Base-by-base conservation (phyloP, 257 asterid species). In the Orobanche coerulescens region DNA sequence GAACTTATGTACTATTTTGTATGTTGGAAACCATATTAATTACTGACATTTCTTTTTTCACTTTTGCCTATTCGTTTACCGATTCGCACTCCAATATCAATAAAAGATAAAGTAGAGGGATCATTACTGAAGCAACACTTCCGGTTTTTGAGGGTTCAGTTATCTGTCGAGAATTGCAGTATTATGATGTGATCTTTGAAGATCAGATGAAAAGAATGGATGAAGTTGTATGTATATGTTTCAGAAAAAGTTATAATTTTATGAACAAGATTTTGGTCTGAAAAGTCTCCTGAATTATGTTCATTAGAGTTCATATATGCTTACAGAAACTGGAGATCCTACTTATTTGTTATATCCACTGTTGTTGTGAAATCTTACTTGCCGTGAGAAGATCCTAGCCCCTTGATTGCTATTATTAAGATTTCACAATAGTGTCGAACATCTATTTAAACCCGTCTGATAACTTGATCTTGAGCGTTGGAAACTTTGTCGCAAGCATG, bases 91-190 rank as follows among this genome's bases (percentile, higher is more conserved):
- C 40, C 28, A 26, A 26, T 26, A 26, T 33, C 42, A 50, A 33
- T 48, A 40, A 16, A 26, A 11, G 64, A 49, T 11, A 4, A n/a
- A n/a, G 6, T 19, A 56, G 33, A 7, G n/a, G 19, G 25, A 28
- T 62, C 8, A 14, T 46, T 6, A 46, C 47, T 34, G 36, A 26
- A 50, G 2, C 43, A 20, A 24, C 60, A 18, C 58, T 36, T 62
- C 31, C 54, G 68, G 59, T 62, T 64, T 30, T 56, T 63, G 31
- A 34, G 58, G 73, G 67, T 66, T 10, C 57, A 55, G 10, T 64
- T 60, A 58, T 75, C 36, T 50, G 53, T 34, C 51, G 8, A 2
- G 26, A 22, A 30, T 30, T 46, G 5, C 28, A 55, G 22, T 55
- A 25, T 20, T 18, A n/a, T 61, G 16, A 15, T 14, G 22, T 48